Percentiles rank a stretch among this genome's conserved stretches.
Conservation (phyloP, 140 eudicot genomes). For the Anethum foeniculum region DNA sequence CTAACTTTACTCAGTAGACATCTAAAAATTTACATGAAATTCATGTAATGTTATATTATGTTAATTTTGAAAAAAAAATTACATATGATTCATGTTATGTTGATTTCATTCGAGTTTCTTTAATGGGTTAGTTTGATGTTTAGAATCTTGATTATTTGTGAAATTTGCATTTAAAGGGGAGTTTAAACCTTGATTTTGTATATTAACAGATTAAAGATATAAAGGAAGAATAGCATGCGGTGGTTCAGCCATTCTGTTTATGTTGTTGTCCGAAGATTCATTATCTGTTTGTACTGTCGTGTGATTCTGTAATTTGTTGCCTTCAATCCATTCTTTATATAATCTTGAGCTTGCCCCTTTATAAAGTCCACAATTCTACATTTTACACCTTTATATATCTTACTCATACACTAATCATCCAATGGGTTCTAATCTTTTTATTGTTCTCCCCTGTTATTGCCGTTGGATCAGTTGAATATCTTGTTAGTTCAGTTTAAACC, state of each 20-base stretch:
- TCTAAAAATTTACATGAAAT: not conserved
- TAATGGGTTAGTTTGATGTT: constrained; percentile 1
- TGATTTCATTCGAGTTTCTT: not conserved
- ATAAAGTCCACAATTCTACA: not conserved
- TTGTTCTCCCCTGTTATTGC: constrained; percentile 72
- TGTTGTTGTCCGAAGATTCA: constrained; percentile 57
- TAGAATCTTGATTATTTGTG: not conserved
- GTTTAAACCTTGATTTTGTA: not conserved
- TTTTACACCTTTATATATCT: not conserved
- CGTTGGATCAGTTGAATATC: constrained; percentile 72
- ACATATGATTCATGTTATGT: not conserved
- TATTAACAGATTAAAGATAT: not conserved
- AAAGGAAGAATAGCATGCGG: constrained; percentile 62
- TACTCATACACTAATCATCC: constrained; percentile 23
- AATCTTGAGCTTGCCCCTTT: not conserved
- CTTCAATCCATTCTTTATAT: not conserved
- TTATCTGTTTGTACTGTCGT: constrained; percentile 49
- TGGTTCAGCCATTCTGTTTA: constrained; percentile 70
- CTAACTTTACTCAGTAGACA: not conserved
- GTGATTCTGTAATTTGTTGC: constrained; percentile 53
- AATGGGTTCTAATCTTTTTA: constrained; percentile 73
- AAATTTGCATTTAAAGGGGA: constrained; percentile 14
- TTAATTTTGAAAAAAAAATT: not conserved
- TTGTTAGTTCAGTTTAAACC: constrained; percentile 1
- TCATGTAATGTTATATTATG: not conserved